phyloP scores from a whole-genome alignment of 2,329 filamentous ascomycete genomes.

The Cladosporium sphaerospermum region DNA sequence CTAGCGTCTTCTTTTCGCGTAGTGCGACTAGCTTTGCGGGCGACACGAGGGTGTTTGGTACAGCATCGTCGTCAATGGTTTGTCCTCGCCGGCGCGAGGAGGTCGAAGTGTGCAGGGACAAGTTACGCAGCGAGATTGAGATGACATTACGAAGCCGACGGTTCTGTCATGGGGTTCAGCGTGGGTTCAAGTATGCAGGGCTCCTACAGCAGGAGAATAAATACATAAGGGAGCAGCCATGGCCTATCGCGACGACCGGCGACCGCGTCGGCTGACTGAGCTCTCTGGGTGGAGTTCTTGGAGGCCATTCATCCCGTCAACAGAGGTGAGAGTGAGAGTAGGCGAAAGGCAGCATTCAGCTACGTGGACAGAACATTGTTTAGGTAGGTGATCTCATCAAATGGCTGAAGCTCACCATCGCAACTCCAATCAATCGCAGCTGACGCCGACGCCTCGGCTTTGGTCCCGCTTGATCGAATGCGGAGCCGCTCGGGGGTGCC shows the following conservation, averaged over 20 bases:
- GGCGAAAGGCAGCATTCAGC: neutral
- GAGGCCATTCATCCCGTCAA: constrained; percentile 18
- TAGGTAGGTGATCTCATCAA: neutral
- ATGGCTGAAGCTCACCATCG: neutral
- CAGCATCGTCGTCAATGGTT: constrained; percentile 70
- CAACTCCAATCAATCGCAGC: constrained; percentile 7
- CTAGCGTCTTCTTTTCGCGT: constrained; percentile 42
- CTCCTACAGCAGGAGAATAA: neutral
- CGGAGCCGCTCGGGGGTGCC: neutral
- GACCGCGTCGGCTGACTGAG: constrained; percentile 2
- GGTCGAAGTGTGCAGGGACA: constrained; percentile 57
- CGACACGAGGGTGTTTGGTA: constrained; percentile 60
- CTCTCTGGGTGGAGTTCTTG: constrained; percentile 8
- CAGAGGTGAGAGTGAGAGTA: neutral
- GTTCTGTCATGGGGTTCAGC: constrained; percentile 49
- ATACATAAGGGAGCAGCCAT: constrained; percentile 48
- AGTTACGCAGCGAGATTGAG: constrained; percentile 79
- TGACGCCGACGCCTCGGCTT: neutral
- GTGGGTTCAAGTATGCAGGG: neutral
- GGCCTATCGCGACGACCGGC: constrained; percentile 38
- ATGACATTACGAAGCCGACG: constrained; percentile 82
- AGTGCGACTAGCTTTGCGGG: constrained; percentile 59
- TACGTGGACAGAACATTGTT: neutral
- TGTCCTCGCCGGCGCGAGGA: constrained; percentile 42
- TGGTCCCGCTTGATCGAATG: neutral